Base-by-base conservation (phyloP, 1,284 basidiomycete species). In the Cystobasidiaceae sp. region DNA sequence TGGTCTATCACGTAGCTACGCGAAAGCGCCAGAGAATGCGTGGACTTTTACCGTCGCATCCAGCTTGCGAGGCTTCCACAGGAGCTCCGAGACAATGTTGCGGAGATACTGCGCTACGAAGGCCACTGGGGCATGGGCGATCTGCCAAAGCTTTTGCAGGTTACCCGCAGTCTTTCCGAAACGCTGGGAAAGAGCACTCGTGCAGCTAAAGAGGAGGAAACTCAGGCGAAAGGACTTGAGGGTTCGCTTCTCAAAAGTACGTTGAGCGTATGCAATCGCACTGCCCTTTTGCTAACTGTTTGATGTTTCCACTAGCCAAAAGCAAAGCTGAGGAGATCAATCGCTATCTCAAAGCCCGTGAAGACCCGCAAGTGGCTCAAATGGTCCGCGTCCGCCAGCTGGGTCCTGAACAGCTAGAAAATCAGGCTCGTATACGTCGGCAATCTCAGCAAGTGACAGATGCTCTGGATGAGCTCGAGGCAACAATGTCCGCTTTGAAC, bases 361-460 rank as follows among this genome's bases (percentile, higher is more conserved):
- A 81, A 44, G 90, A 93, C 73, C 82, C 83, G 1, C 86, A 87
- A 45, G 90, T 90, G 75, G 83, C 86, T 13, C 88, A 85, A 72
- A 86, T 91, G 81, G 78, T 93, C 43, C 88, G 85, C 74, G 79
- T 85, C 0, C 81, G 89, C 56, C 85, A 86, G n/a, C 80, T 93
- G n/a, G 87, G 86, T 5, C 90, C 91, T 0, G 91, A 93, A 72
- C 86, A 90, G 72, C 79, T 85, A n/a, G 90, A 93, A 75, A 86
- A 85, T 2, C 91, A 91, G 74, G 83, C 80, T 11, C 85, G 86
- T 60, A 77, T 93, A 28, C 82, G 90, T 44, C 83, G 85, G 62
- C 68, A 34, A n/a, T 28, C 15, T 2, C 59, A 91, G 85, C 75
- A 79, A 15, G 83, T 89, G 33, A 83, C 82, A 27, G 85, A 87